Percentiles rank a stretch among this genome's conserved stretches.
Conservation (phyloP, 2,329 filamentous ascomycete genomes). For the Claviceps sp. region DNA sequence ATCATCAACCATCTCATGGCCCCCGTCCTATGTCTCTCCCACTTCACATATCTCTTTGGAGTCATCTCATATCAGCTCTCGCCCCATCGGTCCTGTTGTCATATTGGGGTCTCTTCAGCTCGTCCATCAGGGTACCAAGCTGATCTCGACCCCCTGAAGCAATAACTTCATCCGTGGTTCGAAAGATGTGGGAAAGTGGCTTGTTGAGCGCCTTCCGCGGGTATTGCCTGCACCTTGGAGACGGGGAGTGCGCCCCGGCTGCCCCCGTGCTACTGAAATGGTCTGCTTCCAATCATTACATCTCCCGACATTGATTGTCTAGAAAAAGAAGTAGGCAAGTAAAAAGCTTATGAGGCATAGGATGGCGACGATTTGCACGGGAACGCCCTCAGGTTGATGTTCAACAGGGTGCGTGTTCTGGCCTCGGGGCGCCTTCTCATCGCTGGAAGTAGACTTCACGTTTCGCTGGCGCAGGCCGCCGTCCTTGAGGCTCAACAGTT, state of each 20-base stretch:
- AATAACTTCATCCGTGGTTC: too few relatives aligned
- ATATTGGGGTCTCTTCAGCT: too few relatives aligned
- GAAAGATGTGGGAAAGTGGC: too few relatives aligned
- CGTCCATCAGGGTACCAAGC: too few relatives aligned
- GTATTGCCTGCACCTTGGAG: too few relatives aligned
- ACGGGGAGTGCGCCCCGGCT: background rate
- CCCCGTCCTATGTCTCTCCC: too few relatives aligned
- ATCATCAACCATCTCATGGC: background rate
- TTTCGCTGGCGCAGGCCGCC: conserved; percentile 71
- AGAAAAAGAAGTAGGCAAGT: conserved; percentile 94
- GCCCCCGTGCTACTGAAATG: background rate
- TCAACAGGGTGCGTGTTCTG: conserved; percentile 41
- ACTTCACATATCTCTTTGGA: too few relatives aligned
- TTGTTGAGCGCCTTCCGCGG: too few relatives aligned
- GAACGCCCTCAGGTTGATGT: conserved; percentile 58
- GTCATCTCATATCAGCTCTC: too few relatives aligned
- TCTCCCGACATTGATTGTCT: conserved; percentile 14
- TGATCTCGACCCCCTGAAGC: too few relatives aligned
- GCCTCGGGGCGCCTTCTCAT: conserved; percentile 33
- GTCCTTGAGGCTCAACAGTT: conserved; percentile 58
- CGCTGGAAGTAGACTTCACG: conserved; percentile 35
- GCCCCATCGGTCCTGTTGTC: too few relatives aligned
- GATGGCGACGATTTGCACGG: conserved; percentile 70
- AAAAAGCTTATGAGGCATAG: conserved; percentile 85
- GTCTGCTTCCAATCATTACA: background rate